Conservation (phyloP, 2,329 filamentous ascomycete genomes). For the Neocatenulostroma microsporum region DNA sequence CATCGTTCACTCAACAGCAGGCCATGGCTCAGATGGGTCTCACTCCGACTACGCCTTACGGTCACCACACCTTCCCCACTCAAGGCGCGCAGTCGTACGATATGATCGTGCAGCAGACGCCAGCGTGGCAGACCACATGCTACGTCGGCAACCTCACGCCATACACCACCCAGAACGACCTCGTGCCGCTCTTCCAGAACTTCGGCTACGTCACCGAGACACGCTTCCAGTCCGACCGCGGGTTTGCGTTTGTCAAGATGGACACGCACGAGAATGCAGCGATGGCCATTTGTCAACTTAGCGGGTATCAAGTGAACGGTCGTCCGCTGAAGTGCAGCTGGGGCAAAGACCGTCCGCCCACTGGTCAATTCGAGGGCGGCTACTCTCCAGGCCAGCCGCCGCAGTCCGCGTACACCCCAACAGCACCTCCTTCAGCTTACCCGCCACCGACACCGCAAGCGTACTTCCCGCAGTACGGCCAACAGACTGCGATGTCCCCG, state of each 20-base stretch:
- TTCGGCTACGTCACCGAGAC: constrained; percentile 97
- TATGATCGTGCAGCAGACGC: constrained; percentile 91
- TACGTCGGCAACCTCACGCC: constrained; percentile 97
- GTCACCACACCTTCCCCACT: constrained; percentile 86
- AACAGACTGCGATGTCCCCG: constrained; percentile 56
- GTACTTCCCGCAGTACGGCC: constrained; percentile 92
- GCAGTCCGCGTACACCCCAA: constrained; percentile 58
- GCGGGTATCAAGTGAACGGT: constrained; percentile 95
- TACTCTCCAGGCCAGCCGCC: constrained; percentile 62
- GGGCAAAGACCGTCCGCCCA: constrained; percentile 97
- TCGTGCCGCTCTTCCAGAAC: constrained; percentile 97
- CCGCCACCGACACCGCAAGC: constrained; percentile 65
- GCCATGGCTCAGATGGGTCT: constrained; percentile 97
- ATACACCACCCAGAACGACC: constrained; percentile 92
- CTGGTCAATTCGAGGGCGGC: constrained; percentile 65
- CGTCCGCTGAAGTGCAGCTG: constrained; percentile 97
- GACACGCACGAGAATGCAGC: constrained; percentile 96
- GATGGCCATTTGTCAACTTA: constrained; percentile 96
- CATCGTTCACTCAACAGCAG: constrained; percentile 95
- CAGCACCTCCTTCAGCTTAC: too few species aligned
- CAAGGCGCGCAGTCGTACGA: constrained; percentile 96
- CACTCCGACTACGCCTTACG: constrained; percentile 92
- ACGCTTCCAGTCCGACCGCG: constrained; percentile 93
- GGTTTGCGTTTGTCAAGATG: constrained; percentile 99
- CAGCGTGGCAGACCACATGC: constrained; percentile 95